Percentiles rank a stretch among this genome's conserved stretches.
phyloP scores from a whole-genome alignment of 106 monocot genomes.

The Chionographis japonica region DNA sequence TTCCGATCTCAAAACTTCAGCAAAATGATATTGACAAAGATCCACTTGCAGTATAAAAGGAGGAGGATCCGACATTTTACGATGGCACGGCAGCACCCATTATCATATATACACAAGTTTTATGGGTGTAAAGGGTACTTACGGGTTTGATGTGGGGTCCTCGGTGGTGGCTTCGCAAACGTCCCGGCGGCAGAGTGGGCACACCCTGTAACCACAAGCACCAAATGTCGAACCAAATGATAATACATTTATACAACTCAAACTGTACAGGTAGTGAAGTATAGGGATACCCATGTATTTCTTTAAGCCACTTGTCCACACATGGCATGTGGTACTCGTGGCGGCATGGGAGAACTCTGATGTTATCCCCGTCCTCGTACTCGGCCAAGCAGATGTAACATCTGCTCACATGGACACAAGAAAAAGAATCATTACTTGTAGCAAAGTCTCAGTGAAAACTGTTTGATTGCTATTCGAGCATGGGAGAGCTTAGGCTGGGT shows the following conservation, averaged over 20 bases:
- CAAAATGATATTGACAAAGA: no score
- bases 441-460: no score
- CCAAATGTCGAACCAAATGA: background rate
- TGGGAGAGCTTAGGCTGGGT: no score
- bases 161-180: constrained; percentile 24
- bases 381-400: constrained; percentile 79
- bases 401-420: constrained; percentile 17
- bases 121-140: constrained; percentile 1
- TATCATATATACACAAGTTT: background rate
- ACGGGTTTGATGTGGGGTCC: constrained; percentile 11
- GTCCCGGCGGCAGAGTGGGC: constrained; percentile 73
- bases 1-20: no score
- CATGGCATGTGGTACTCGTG: constrained; percentile 79
- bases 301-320: constrained; percentile 89
- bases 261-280: background rate
- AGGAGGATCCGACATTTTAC: background rate
- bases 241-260: background rate
- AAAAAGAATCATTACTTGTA: no score
- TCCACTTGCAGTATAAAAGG: no score
- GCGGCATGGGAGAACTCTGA: constrained; percentile 68
- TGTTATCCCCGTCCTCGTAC: constrained; percentile 69
- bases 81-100: background rate
- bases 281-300: constrained; percentile 63
- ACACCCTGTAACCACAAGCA: constrained; percentile 43
- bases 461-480: no score